Conservation (phyloP, 108 stramenopile species). For the Cyclotella kingstonii region DNA sequence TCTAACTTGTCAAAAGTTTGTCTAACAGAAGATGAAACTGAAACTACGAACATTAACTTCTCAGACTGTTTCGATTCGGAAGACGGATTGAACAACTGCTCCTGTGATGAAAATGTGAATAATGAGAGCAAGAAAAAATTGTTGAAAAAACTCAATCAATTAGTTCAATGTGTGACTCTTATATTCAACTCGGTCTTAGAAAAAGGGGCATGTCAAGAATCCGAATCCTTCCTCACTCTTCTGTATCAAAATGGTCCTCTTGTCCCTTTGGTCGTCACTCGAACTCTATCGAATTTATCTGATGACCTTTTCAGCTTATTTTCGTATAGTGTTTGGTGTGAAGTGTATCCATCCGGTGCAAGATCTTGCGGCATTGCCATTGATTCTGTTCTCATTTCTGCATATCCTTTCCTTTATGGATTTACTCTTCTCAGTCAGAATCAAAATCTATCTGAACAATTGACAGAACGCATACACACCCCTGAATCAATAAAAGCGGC, state of each 20-base stretch:
- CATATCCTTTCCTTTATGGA: conserved; percentile 64
- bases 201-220: conserved; percentile 34
- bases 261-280: conserved; percentile 58
- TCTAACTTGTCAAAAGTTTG: not conserved
- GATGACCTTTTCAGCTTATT: conserved; percentile 61
- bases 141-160: conserved; percentile 58
- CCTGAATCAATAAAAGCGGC: conserved; percentile 72
- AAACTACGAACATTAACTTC: conserved; percentile 11
- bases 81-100: conserved; percentile 55
- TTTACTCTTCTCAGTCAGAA: conserved; percentile 51
- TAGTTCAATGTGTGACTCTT: conserved; percentile 60
- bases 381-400: conserved; percentile 64
- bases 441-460: conserved; percentile 1
- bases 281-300: conserved; percentile 66
- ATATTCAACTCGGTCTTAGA: conserved; percentile 53
- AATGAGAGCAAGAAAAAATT: conserved; percentile 17
- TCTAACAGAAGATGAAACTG: not conserved
- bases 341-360: conserved; percentile 59
- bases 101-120: conserved; percentile 33
- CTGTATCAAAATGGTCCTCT: conserved; percentile 52
- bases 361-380: conserved; percentile 49
- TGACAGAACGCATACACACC: conserved; percentile 2
- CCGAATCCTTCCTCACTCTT: conserved; percentile 2
- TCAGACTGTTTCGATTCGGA: conserved; percentile 78
- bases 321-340: conserved; percentile 52